Base-by-base conservation (phyloP, 208 protist species). In the Trypanosoma boissoni region DNA sequence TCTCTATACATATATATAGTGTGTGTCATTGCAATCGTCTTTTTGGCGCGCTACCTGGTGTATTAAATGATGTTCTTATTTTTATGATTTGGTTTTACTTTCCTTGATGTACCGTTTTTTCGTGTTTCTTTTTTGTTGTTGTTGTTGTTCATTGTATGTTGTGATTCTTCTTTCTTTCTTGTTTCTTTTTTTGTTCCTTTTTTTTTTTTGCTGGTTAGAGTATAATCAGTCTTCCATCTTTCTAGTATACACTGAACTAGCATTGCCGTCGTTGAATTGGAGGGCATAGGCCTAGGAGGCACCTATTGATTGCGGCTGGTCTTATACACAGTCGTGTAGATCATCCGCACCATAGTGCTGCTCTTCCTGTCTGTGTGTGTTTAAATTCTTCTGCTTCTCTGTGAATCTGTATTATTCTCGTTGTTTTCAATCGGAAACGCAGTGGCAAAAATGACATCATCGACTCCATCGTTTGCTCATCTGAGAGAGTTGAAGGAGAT, bases 401-500 rank as follows among this genome's bases (percentile, higher is more conserved):
- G 34, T 39, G 34, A 16, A 12, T 37, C n/a, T 42, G 29, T 42
- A 2, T 48, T 32, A 24, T 3, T 31, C 36, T 18, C 28, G 24
- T 6, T n/a, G 23, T 37, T 43, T 31, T 8, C 2, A 20, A n/a
- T 28, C 34, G 58, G 32, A n/a, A n/a, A n/a, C n/a, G n/a, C n/a
- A n/a, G n/a, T n/a, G n/a, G n/a, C n/a, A n/a, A n/a, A n/a, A n/a
- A 64, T 57, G 48, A n/a, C 36, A n/a, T 53, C 27, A 6, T 56
- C 53, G n/a, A 45, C 53, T 8, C 44, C 53, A 2, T 60, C 51
- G 21, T 12, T 55, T 0, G 58, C 37, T 10, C 56, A 54, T 28
- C 27, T 64, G 45, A 20, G 32, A 18, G 9, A 58, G 3, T 28
- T 16, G 0, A 12, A 37, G 24, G 76, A 78, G 12, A 59, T 86